Base-by-base conservation (phyloP, 768 basidiomycete genomes). In the Auriculariales sp. region DNA sequence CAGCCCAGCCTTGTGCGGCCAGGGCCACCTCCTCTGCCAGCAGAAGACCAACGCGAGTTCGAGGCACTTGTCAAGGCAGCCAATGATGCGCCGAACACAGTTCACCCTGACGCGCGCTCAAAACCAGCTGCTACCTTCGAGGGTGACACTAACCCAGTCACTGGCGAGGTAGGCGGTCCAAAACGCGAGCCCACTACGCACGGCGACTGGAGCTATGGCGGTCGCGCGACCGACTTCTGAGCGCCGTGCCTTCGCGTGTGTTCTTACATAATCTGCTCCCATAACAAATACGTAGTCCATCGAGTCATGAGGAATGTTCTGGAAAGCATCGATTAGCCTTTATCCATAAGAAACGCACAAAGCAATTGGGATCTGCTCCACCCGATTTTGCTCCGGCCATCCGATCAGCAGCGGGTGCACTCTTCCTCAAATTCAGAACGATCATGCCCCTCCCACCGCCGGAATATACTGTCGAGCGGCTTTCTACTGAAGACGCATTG, bases 201-300 rank as follows among this genome's bases (percentile, higher is more conserved):
- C 39, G 83, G 83, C 2, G 90, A 92, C 59, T 93, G 90, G 90
- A 92, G 87, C 56, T 87, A 82, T 68, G 88, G 86, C 57, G 90
- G 90, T 10, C 71, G 87, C 22, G 88, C 88, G 25, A 85, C 86
- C 17, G 89, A 91, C 68, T 91, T 91, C 64, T 91, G 63, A 61
- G n/a, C n/a, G n/a, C n/a, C n/a, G n/a, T n/a, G n/a, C n/a, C n/a
- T n/a, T n/a, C n/a, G n/a, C n/a, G n/a, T n/a, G n/a, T n/a, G n/a
- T n/a, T n/a, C n/a, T n/a, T n/a, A n/a, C n/a, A n/a, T n/a, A n/a
- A n/a, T n/a, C n/a, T n/a, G n/a, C n/a, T n/a, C n/a, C n/a, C n/a
- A n/a, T n/a, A n/a, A n/a, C n/a, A n/a, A n/a, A n/a, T n/a, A n/a
- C n/a, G n/a, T n/a, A n/a, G n/a, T n/a, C n/a, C n/a, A n/a, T n/a